Percentiles rank a stretch among this genome's conserved stretches.
These are phyloP conservation scores for Botrytis fabae DNA, from an alignment of 2,329 filamentous ascomycete species.

Conservation along the genomic window DNA sequence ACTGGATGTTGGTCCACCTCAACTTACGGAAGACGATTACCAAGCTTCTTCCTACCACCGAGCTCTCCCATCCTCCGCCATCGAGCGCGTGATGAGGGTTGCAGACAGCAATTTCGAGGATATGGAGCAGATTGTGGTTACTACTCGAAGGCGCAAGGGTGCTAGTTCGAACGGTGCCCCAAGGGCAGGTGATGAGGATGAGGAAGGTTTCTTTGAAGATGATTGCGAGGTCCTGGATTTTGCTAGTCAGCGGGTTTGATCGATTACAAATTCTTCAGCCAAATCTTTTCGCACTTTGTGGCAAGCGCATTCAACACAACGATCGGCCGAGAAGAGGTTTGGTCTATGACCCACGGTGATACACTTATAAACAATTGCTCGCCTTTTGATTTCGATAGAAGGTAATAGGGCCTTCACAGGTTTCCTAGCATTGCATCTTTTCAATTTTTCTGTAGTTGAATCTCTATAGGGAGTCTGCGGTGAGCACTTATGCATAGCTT, in stretches of 20 bases:
- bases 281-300: not conserved
- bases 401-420: not conserved
- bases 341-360: not conserved
- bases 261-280: not conserved
- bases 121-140: conserved; percentile 76
- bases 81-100: conserved; percentile 61
- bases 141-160: conserved; percentile 69
- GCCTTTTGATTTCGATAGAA: not conserved
- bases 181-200: conserved; percentile 54
- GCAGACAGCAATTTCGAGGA: conserved; percentile 50
- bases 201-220: conserved; percentile 84
- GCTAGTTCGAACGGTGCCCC: conserved; percentile 45
- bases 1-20: conserved; percentile 53
- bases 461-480: not conserved
- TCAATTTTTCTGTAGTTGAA: not conserved
- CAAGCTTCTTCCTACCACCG: conserved; percentile 51
- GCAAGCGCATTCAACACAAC: not conserved
- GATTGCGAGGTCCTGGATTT: conserved; percentile 91
- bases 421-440: not conserved
- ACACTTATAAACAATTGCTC: not conserved
- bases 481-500: conserved; percentile 16
- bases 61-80: conserved; percentile 61
- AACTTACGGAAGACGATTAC: conserved; percentile 54
- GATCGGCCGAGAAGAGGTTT: not conserved
- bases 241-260: conserved; percentile 66